Conservation (phyloP, 2,329 filamentous ascomycete genomes). For the Stagonosporopsis chrysanthemi region DNA sequence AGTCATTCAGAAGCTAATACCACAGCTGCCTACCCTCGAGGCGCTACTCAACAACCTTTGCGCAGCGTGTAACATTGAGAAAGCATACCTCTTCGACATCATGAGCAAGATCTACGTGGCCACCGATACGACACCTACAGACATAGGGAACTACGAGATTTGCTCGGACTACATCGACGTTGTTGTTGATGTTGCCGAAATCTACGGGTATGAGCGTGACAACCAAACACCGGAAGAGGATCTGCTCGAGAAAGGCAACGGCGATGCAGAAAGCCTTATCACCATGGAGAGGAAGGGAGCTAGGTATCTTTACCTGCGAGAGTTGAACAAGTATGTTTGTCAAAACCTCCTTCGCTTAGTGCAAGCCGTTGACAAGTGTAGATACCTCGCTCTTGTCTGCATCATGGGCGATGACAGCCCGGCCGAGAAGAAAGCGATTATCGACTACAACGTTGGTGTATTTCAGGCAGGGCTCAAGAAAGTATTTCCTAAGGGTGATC, state of each 20-base stretch:
- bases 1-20: slow-evolving; percentile 96
- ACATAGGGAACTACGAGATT: slow-evolving; percentile 96
- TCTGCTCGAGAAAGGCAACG: slow-evolving; percentile 53
- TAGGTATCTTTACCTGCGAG: slow-evolving; percentile 68
- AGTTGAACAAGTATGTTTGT: slow-evolving; percentile 68
- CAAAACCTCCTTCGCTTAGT: too few relatives aligned
- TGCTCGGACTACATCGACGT: slow-evolving; percentile 99
- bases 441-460: slow-evolving; percentile 87
- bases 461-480: slow-evolving; percentile 80
- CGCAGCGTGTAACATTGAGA: slow-evolving; percentile 93
- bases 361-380: slow-evolving; percentile 38
- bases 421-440: slow-evolving; percentile 81
- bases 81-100: slow-evolving; percentile 97
- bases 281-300: slow-evolving; percentile 66
- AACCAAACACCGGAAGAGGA: slow-evolving; percentile 29
- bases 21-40: slow-evolving; percentile 90
- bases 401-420: slow-evolving; percentile 85
- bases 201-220: slow-evolving; percentile 78
- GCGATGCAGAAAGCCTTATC: slow-evolving; percentile 68
- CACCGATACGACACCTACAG: slow-evolving; percentile 89
- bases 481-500: slow-evolving; percentile 68
- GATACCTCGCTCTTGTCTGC: slow-evolving; percentile 81
- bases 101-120: slow-evolving; percentile 99
- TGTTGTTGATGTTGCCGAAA: slow-evolving; percentile 94
- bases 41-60: slow-evolving; percentile 93